A percentile compares a stretch with the other conserved stretches of the same genome.
Conservation (phyloP, 495 filamentous ascomycete genomes). For the Gamarada debralockiae region DNA sequence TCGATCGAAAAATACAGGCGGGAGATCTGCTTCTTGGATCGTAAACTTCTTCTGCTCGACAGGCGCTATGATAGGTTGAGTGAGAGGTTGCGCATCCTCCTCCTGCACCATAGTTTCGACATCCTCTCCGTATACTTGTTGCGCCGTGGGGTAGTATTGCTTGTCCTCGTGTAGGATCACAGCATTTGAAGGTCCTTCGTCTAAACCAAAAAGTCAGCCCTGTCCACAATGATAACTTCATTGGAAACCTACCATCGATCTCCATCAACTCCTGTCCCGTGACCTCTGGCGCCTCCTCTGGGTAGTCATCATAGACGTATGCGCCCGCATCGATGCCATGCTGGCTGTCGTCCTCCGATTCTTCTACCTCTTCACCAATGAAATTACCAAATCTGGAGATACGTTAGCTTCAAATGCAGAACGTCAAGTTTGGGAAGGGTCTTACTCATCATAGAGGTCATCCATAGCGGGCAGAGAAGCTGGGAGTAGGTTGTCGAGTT, state of each 20-base stretch:
- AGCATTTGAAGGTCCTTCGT: constrained; percentile 93
- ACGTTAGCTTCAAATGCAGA: constrained; percentile 15
- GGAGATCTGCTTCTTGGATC: constrained; percentile 86
- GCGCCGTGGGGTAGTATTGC: constrained; percentile 96
- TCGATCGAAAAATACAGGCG: constrained; percentile 79
- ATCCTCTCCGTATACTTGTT: constrained; percentile 88
- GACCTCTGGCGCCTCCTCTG: constrained; percentile 54
- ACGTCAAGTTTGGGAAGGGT: neutral
- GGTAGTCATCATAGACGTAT: constrained; percentile 74
- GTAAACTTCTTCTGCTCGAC: constrained; percentile 94
- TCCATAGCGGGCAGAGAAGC: constrained; percentile 52
- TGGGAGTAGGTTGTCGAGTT: neutral
- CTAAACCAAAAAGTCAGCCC: constrained; percentile 25
- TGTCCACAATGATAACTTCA: neutral
- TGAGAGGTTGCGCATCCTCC: constrained; percentile 90
- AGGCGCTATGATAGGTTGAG: constrained; percentile 90
- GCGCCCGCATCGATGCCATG: constrained; percentile 67
- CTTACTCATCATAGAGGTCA: constrained; percentile 80
- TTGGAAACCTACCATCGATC: constrained; percentile 62
- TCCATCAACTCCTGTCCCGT: constrained; percentile 90
- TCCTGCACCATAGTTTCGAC: constrained; percentile 97
- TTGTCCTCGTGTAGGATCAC: constrained; percentile 98
- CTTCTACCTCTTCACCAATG: constrained; percentile 78
- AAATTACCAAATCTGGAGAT: constrained; percentile 89
- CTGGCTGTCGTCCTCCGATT: constrained; percentile 76